Base-by-base conservation (phyloP, 139 green algal genomes). In the Chlamydomonas sp. region DNA sequence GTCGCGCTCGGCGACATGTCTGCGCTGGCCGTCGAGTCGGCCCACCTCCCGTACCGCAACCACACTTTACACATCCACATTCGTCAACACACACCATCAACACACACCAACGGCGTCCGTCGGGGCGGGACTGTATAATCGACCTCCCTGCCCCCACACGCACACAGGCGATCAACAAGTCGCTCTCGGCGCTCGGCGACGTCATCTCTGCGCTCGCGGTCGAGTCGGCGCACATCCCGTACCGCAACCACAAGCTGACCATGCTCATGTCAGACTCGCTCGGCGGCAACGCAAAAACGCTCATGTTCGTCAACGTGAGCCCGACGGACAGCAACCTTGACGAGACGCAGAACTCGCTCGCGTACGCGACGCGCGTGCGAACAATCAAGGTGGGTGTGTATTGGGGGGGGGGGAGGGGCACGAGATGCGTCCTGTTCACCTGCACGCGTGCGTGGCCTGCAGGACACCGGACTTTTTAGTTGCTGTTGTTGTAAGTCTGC, bases 41-140 rank as follows among this genome's bases (percentile, higher is more conserved):
- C 85, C 69, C 91, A 96, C 88, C 91, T 96, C 73, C 92, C 92
- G 0, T 97, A 96, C 87, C 88, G 94, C 72, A 96, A 99, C 81
- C 91, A 97, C 87, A 98, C 98, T 84, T 88, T 99, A 8, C 98
- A 94, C 57, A 97, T 98, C 90, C 85, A 98, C 61, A 96, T 99
- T n/a, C n/a, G n/a, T n/a, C n/a, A n/a, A n/a, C n/a, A n/a, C n/a
- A n/a, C n/a, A n/a, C n/a, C n/a, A n/a, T n/a, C n/a, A n/a, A n/a
- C n/a, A n/a, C n/a, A n/a, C n/a, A n/a, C n/a, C n/a, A n/a, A n/a
- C n/a, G n/a, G n/a, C n/a, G n/a, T n/a, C n/a, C n/a, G n/a, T n/a
- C n/a, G n/a, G n/a, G n/a, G n/a, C n/a, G n/a, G n/a, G n/a, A n/a
- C n/a, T n/a, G n/a, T n/a, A n/a, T n/a, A n/a, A n/a, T n/a, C n/a